Evolutionary conservation across 768 basidiomycete genomes (phyloP), one percentile per base, ranked within the genome.

Genomic region (Collybia nuda): DNA sequence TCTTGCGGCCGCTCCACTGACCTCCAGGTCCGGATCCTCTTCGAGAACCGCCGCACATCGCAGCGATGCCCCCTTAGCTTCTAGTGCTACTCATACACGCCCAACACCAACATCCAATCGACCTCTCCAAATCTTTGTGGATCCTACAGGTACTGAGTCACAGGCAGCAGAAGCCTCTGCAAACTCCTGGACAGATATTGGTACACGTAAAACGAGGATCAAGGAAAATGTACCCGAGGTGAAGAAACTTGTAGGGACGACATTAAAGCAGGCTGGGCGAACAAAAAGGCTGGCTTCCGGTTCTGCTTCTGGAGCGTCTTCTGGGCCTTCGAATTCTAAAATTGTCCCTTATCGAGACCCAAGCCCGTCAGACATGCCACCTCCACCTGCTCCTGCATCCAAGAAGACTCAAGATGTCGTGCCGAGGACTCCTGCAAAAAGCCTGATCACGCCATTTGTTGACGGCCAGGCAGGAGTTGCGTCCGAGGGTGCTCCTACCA

Each of bases 201-300:
- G 88, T 17, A 84, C 88, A 52, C 86, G 89, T 58, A 88, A 86
- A 63, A 77, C 83, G 4, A 79, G 90, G 46, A 73, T 89, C 57
- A 92, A 91, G 58, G 89, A 92, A 69, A 92, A 92, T 57, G 70
- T 84, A 1, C 81, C 80, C 6, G 86, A 86, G 64, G 79, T 81
- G 24, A 79, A 80, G 63, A 88, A 86, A 71, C 75, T 86, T 44
- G 77, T 65, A 2, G 89, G 88, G 9, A 77, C 86, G 49, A 88
- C 78, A 23, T 53, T 91, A 37, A 82, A 79, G 52, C 84, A 86
- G 52, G 72, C 82, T 15, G 82, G 85, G 22, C 74, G 74, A 51
- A 62, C 80, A 22, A 80, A 78, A 62, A 74, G 86, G 21, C 58
- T 81, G 24, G 77, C 73, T 21, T 79, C 74, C 26, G 65, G 64